phyloP scores from a whole-genome alignment of 257 asterid genomes.

The Nicotiana otophora region DNA sequence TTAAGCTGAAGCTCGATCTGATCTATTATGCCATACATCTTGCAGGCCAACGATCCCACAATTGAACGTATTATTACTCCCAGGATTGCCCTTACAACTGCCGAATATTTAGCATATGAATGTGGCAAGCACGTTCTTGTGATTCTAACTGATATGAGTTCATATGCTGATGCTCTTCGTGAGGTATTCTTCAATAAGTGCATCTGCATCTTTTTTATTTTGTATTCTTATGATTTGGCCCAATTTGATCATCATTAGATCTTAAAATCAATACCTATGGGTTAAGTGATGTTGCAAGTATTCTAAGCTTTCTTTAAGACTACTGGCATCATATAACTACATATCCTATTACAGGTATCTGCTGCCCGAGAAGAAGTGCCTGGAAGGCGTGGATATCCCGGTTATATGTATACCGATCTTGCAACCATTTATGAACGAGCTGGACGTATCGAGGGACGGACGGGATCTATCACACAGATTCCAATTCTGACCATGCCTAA shows the following conservation, averaged over 20 bases:
- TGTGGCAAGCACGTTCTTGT: constrained; percentile 99
- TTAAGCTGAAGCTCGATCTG: background rate
- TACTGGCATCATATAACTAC: background rate
- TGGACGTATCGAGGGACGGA: constrained; percentile 99
- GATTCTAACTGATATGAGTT: constrained; percentile 97
- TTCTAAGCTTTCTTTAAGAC: background rate
- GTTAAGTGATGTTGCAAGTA: background rate
- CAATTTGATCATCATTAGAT: background rate
- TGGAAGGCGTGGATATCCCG: constrained; percentile 93
- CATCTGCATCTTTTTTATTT: background rate
- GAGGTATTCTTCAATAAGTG: constrained; percentile 49
- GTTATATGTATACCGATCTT: constrained; percentile 95
- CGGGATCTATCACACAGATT: constrained; percentile 95
- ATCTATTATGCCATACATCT: background rate
- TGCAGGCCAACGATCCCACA: constrained; percentile 96
- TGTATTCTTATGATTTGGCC: background rate
- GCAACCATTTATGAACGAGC: constrained; percentile 98
- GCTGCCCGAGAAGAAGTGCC: constrained; percentile 99
- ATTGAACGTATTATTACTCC: constrained; percentile 97
- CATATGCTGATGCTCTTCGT: constrained; percentile 99
- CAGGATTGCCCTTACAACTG: constrained; percentile 95
- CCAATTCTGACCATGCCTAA: constrained; percentile 98
- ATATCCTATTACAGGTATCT: constrained; percentile 56
- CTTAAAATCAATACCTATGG: background rate
- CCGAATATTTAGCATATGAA: constrained; percentile 92